A percentile compares a stretch with the other conserved stretches of the same genome.
These are phyloP conservation scores for Penicillium crustosum DNA, from an alignment of 2,329 filamentous ascomycete species.

Conservation along the genomic window DNA sequence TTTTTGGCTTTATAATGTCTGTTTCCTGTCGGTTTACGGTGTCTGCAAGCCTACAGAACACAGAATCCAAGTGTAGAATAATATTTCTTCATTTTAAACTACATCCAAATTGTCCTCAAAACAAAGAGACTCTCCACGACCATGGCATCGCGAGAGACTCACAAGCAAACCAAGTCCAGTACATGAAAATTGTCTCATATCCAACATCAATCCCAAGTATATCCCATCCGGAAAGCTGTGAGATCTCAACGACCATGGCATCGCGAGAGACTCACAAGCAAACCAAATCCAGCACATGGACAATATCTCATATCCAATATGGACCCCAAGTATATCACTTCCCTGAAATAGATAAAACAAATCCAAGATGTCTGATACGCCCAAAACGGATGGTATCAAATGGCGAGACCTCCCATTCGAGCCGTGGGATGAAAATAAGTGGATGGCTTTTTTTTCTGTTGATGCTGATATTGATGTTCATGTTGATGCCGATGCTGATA, in stretches of 20 bases:
- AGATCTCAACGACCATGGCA: constrained; percentile 1
- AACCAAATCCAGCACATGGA: not conserved
- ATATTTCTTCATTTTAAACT: not conserved
- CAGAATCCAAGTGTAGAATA: not conserved
- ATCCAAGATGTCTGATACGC: not conserved
- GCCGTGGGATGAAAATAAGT: constrained; percentile 6
- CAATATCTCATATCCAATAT: not conserved
- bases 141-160: not conserved
- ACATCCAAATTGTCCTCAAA: not conserved
- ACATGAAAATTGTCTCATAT: not conserved
- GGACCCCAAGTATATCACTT: not conserved
- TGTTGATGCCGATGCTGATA: not conserved
- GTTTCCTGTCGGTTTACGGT: not conserved
- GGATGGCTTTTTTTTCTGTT: not conserved
- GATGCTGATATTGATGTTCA: not conserved
- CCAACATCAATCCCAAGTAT: not conserved
- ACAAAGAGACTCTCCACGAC: not conserved
- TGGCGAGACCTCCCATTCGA: constrained; percentile 25
- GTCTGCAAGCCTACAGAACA: not conserved
- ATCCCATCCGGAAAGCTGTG: not conserved
- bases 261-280: not conserved
- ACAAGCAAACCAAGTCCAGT: not conserved
- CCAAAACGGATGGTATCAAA: not conserved
- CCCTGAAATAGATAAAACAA: not conserved
- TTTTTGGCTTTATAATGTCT: not conserved